Evolutionary conservation across 768 basidiomycete species (phyloP).

Genomic region (Boletus edulis): DNA sequence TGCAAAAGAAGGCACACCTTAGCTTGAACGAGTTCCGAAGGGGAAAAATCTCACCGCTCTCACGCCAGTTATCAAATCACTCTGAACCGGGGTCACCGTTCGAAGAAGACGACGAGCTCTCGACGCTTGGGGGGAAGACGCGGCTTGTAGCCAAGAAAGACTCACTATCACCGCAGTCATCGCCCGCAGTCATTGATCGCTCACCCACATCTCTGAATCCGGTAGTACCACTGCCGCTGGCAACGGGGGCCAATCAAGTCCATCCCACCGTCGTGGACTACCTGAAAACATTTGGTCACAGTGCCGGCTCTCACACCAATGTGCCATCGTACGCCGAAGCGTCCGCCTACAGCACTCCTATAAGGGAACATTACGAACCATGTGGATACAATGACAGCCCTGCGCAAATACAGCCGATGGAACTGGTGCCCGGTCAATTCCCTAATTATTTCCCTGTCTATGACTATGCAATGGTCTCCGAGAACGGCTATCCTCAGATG

Average conservation of each 20-base stretch:
- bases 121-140: constrained; percentile 63
- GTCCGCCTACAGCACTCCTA: constrained; percentile 25
- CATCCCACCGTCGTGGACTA: constrained; percentile 70
- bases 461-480: constrained; percentile 52
- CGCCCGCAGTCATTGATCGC: constrained; percentile 44
- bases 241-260: constrained; percentile 47
- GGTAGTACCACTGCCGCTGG: constrained; percentile 66
- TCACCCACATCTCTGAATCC: constrained; percentile 74
- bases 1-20: constrained; percentile 64
- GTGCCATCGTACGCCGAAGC: constrained; percentile 24
- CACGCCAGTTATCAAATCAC: constrained; percentile 33
- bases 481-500: constrained; percentile 36
- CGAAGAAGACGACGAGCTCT: constrained; percentile 61
- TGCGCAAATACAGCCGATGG: constrained; percentile 29
- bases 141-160: constrained; percentile 63
- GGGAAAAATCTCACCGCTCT: constrained; percentile 48
- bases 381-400: constrained; percentile 20
- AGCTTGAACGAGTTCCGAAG: constrained; percentile 63
- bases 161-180: constrained; percentile 49
- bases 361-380: constrained; percentile 24
- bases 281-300: constrained; percentile 54
- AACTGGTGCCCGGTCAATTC: constrained; percentile 38
- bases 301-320: constrained; percentile 18
- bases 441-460: constrained; percentile 77
- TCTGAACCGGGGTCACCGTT: constrained; percentile 42